These are phyloP conservation scores for Diaporthe caulivora DNA, from an alignment of 2,329 filamentous ascomycete species.

Conservation along the genomic window DNA sequence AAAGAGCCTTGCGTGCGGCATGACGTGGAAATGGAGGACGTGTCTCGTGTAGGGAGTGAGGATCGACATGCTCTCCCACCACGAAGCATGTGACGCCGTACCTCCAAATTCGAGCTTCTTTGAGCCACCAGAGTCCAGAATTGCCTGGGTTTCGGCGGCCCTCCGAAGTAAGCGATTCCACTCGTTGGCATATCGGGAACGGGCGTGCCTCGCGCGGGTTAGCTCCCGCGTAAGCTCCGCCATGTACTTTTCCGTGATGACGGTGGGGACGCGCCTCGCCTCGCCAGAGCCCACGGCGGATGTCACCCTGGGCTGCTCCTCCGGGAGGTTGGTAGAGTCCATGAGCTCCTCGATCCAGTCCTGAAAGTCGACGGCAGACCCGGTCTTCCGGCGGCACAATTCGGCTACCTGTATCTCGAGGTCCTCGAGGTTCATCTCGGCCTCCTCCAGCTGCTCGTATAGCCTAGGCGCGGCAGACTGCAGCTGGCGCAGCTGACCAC, in stretches of 20 bases:
- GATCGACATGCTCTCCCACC: constrained; percentile 68
- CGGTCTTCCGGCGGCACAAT: constrained; percentile 83
- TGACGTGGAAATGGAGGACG: constrained; percentile 77
- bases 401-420: constrained; percentile 85
- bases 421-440: constrained; percentile 82
- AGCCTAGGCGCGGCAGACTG: constrained; percentile 84
- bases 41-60: constrained; percentile 88
- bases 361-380: constrained; percentile 79
- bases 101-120: constrained; percentile 82
- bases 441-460: constrained; percentile 89
- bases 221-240: constrained; percentile 89
- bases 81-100: constrained; percentile 65
- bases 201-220: constrained; percentile 84
- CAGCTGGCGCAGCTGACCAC: constrained; percentile 78
- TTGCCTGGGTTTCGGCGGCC: constrained; percentile 81
- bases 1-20: constrained; percentile 76
- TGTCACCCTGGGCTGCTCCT: constrained; percentile 63
- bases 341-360: constrained; percentile 97
- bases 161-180: constrained; percentile 85
- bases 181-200: constrained; percentile 84
- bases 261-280: constrained; percentile 72
- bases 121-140: constrained; percentile 86
- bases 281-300: constrained; percentile 57
- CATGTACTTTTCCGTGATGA: constrained; percentile 93
- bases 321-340: constrained; percentile 79